A percentile compares a stretch with the other conserved stretches of the same genome.
Conservation (phyloP, 2,329 filamentous ascomycete genomes). For the Cadophora sp. region DNA sequence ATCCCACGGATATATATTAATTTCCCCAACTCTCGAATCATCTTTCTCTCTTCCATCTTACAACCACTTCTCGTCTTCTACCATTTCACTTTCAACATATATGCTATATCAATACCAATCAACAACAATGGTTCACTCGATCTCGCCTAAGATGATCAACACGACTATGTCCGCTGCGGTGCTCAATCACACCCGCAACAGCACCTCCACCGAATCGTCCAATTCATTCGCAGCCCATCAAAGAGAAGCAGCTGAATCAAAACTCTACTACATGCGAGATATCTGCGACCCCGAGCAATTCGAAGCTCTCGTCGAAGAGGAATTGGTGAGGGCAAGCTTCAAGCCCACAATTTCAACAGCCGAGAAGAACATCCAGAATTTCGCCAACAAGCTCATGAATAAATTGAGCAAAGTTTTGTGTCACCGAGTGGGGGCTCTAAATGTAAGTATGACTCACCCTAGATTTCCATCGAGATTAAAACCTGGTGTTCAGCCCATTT, state of each 20-base stretch:
- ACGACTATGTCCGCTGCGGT: conserved; percentile 30
- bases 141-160: neutral
- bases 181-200: conserved; percentile 22
- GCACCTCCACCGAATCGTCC: conserved; percentile 4
- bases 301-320: conserved; percentile 29
- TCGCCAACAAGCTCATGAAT: conserved; percentile 9
- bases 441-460: neutral
- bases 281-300: conserved; percentile 29
- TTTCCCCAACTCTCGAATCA: neutral
- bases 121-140: neutral
- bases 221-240: conserved; percentile 16
- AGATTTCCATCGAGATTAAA: too few species aligned
- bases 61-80: neutral
- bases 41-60: neutral
- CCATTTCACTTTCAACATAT: neutral
- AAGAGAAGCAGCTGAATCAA: conserved; percentile 29
- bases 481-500: too few species aligned
- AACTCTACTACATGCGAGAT: conserved; percentile 36
- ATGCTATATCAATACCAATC: neutral
- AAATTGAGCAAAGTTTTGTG: conserved; percentile 1
- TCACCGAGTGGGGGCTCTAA: neutral
- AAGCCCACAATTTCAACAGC: neutral
- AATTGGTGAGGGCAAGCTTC: conserved; percentile 16
- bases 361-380: neutral
- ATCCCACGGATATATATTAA: neutral